Conservation (phyloP, 2,329 filamentous ascomycete species). For the Arachnomyces sp. region DNA sequence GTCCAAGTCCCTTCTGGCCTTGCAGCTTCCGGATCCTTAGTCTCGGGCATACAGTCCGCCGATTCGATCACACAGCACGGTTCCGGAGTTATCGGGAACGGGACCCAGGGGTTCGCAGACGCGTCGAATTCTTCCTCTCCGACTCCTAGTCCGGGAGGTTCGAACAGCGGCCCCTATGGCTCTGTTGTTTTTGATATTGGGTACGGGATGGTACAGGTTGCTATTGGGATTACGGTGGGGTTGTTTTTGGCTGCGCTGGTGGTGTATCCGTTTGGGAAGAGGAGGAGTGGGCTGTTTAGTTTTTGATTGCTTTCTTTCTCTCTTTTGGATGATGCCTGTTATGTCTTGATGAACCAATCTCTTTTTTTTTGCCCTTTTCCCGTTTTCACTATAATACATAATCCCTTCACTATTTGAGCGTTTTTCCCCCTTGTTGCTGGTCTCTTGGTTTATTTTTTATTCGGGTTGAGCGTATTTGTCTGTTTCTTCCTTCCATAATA, state of each 20-base stretch:
- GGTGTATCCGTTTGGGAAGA: slow-evolving; percentile 40
- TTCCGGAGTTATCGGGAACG: slow-evolving; percentile 35
- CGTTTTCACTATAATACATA: too few species aligned
- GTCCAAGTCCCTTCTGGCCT: slow-evolving; percentile 56
- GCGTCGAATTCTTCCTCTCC: slow-evolving; percentile 10
- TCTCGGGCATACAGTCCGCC: slow-evolving; percentile 50
- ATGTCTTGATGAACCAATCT: too few species aligned
- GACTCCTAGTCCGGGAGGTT: background rate
- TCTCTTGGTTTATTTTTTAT: too few species aligned
- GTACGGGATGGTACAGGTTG: slow-evolving; percentile 42
- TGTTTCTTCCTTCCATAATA: too few species aligned
- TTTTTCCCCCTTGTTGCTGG: too few species aligned
- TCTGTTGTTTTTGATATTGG: slow-evolving; percentile 36
- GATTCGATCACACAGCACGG: slow-evolving; percentile 43
- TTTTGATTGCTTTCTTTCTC: slow-evolving; percentile 23
- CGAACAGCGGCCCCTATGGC: slow-evolving; percentile 15
- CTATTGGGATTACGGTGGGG: slow-evolving; percentile 41
- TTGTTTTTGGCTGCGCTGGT: slow-evolving; percentile 40
- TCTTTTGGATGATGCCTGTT: slow-evolving; percentile 1
- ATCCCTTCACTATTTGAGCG: too few species aligned
- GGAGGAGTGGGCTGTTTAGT: slow-evolving; percentile 40
- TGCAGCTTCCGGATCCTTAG: slow-evolving; percentile 50
- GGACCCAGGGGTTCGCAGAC: slow-evolving; percentile 13
- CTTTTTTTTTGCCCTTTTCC: too few species aligned
- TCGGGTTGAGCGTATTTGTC: too few species aligned